Conservation (phyloP, 108 stramenopile species). For the Pseudonitzschia pungens region DNA sequence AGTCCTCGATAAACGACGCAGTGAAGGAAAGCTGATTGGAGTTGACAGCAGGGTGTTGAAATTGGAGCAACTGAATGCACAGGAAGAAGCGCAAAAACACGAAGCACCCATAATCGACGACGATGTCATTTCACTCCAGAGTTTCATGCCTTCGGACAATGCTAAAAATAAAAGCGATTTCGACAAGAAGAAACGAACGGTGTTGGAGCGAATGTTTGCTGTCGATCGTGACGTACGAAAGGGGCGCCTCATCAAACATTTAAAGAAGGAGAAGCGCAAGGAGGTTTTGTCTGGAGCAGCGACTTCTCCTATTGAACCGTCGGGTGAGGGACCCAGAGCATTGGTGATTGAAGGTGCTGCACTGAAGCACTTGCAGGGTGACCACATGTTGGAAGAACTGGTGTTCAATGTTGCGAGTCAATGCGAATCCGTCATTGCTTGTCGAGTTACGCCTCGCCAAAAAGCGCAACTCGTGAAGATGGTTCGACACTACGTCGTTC, state of each 20-base stretch:
- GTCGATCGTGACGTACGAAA: constrained; percentile 78
- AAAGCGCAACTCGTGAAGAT: constrained; percentile 89
- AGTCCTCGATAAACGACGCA: constrained; percentile 41
- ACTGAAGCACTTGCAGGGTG: constrained; percentile 75
- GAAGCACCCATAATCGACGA: constrained; percentile 59
- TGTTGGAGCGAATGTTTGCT: constrained; percentile 77
- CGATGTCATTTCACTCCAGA: constrained; percentile 71
- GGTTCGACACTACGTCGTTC: constrained; percentile 79
- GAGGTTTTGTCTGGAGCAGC: constrained; percentile 19
- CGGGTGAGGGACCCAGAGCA: constrained; percentile 56
- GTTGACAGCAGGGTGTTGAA: constrained; percentile 44
- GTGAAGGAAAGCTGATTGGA: constrained; percentile 29
- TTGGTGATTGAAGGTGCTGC: constrained; percentile 93
- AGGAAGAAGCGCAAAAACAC: constrained; percentile 34
- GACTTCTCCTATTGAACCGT: constrained; percentile 14
- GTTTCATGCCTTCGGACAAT: constrained; percentile 53
- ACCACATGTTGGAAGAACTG: constrained; percentile 72
- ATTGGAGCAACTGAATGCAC: constrained; percentile 50
- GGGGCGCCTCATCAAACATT: constrained; percentile 70
- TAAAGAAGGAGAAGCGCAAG: constrained; percentile 51
- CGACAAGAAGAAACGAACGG: constrained; percentile 63
- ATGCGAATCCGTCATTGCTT: constrained; percentile 92
- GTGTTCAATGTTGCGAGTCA: constrained; percentile 83
- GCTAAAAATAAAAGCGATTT: constrained; percentile 43
- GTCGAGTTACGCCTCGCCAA: constrained; percentile 92